phyloP scores from a whole-genome alignment of 306 rosid species.

The Dalbergia cochinchinensis region DNA sequence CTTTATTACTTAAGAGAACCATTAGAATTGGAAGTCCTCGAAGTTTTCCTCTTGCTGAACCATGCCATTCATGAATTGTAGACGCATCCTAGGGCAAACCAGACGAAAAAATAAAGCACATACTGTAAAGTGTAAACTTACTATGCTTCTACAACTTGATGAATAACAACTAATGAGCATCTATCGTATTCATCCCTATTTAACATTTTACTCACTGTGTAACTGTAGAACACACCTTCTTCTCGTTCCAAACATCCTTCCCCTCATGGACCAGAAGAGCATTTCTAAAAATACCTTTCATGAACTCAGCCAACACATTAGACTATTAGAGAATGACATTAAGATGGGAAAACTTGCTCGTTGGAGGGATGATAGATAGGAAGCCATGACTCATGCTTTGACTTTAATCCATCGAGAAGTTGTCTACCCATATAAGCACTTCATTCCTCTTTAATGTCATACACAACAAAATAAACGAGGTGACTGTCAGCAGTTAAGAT shows the following conservation, averaged over 20 bases:
- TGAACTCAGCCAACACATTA: slow-evolving; percentile 22
- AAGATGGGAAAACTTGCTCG: slow-evolving; percentile 1
- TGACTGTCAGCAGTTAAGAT: slow-evolving; percentile 36
- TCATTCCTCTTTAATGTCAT: slow-evolving; percentile 83
- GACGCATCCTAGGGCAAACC: too few species aligned
- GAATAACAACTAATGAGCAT: neutral
- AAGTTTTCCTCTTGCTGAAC: too few species aligned
- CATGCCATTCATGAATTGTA: too few species aligned
- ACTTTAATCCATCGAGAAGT: slow-evolving; percentile 74
- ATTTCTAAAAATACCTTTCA: neutral
- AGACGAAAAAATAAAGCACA: neutral
- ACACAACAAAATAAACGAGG: slow-evolving; percentile 38
- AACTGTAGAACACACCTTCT: slow-evolving; percentile 10
- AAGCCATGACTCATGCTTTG: neutral
- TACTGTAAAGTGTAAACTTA: slow-evolving; percentile 15
- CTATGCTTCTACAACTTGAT: slow-evolving; percentile 23
- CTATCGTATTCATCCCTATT: neutral
- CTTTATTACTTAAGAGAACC: too few species aligned
- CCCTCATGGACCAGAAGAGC: neutral
- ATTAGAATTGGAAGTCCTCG: too few species aligned
- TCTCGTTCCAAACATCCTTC: slow-evolving; percentile 11
- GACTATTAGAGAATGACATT: neutral
- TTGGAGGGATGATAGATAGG: neutral
- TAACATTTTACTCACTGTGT: neutral
- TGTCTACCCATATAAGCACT: slow-evolving; percentile 87